Evolutionary conservation across 1,139 yeast species (phyloP), one percentile per base, ranked within the genome.

Genomic region (Yamadazyma trypodendri): DNA sequence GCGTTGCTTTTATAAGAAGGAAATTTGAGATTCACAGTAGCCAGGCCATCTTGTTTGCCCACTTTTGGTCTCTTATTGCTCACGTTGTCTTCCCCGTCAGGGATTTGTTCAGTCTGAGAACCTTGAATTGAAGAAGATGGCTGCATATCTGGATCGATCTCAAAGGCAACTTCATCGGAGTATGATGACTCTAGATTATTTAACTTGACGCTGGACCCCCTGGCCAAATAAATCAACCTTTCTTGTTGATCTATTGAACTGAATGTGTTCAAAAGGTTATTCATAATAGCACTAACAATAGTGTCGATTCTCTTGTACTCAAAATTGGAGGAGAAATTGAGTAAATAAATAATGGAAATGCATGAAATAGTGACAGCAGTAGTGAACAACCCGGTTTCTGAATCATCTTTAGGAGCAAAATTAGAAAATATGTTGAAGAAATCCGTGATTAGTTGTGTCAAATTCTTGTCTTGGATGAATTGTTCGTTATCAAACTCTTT

Each of bases 331-430:
- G 45, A 39, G 16, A 41, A 40, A 24, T 37, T 41, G 21, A 41
- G 32, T 30, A 49, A 40, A 28, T 46, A 49, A 11, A 44, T 38
- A 7, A 46, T 41, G 3, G 47, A 42, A 1, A 39, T 43, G 28
- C 46, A 42, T 4, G 51, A 33, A 17, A 49, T 42, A n/a, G 46
- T 33, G 2, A 45, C 41, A 3, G 75, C 63, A 0, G 76, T 63
- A 0, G 77, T 70, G 2, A 67, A 47, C 31, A 73, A 54, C 8
- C 65, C 68, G 3, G 67, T 60, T 33, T 58, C 54, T 4, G 71
- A 61, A 32, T 62, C 71, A 38, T 61, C 71, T 35, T 57, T 58
- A 20, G 50, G 58, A 3, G 64, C 60, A 37, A 60, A 55, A 21
- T 57, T 66, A n/a, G 65, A 57, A 24, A 69, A 54, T 15, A 69